phyloP scores from a whole-genome alignment of 1,139 yeast genomes.

The Scheffersomyces lignicola region DNA sequence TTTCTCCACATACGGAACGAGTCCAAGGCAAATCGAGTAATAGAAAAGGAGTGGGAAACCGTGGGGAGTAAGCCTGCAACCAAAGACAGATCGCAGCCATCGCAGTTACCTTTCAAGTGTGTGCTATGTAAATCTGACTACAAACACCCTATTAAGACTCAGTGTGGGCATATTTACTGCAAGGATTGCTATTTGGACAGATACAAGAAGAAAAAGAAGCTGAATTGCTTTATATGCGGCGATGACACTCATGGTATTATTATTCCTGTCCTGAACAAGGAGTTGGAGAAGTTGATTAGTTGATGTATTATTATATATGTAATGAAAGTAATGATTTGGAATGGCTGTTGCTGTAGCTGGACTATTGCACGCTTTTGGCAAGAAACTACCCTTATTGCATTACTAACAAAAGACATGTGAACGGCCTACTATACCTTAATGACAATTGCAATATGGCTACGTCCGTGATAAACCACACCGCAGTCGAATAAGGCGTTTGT shows the following conservation, averaged over 20 bases:
- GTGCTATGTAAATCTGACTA: slow-evolving; percentile 61
- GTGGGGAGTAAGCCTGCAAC: too few species aligned
- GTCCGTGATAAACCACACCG: too few species aligned
- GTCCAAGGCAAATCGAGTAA: slow-evolving; percentile 70
- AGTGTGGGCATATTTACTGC: slow-evolving; percentile 70
- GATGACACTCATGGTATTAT: slow-evolving; percentile 56
- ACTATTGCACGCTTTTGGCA: too few species aligned
- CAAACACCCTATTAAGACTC: slow-evolving; percentile 57
- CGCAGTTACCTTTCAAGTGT: slow-evolving; percentile 60
- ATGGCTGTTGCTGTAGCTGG: too few species aligned
- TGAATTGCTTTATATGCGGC: slow-evolving; percentile 57
- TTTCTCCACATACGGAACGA: slow-evolving; percentile 90
- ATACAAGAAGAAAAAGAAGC: slow-evolving; percentile 40
- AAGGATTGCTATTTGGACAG: slow-evolving; percentile 59
- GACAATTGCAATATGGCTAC: too few species aligned
- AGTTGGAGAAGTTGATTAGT: slow-evolving; percentile 13
- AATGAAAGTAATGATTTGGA: too few species aligned
- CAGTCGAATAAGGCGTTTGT: too few species aligned
- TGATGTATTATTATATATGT: not conserved
- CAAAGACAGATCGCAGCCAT: slow-evolving; percentile 12
- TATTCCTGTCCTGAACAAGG: slow-evolving; percentile 20
- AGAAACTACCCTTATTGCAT: too few species aligned
- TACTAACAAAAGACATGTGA: too few species aligned
- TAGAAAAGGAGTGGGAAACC: slow-evolving; percentile 72
- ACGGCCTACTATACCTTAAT: too few species aligned